A percentile compares a stretch with the other conserved stretches of the same genome.
These are phyloP conservation scores for Neocucurbitaria cava DNA, from an alignment of 2,329 filamentous ascomycete genomes.

Conservation along the genomic window DNA sequence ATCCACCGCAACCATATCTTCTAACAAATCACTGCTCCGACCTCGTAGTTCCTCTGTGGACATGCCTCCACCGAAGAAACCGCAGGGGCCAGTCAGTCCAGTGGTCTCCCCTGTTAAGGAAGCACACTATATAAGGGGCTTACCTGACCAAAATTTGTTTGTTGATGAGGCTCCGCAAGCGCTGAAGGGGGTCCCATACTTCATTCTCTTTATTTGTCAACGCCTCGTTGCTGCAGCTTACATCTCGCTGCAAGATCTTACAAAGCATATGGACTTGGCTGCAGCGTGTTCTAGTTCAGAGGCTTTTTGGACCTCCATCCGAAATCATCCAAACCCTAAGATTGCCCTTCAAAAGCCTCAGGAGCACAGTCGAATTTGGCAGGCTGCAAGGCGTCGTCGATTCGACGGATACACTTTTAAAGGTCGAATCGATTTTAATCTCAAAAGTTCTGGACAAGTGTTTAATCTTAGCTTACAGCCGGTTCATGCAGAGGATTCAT, in stretches of 20 bases:
- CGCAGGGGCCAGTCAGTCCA: not conserved
- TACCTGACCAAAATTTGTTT: conserved; percentile 40
- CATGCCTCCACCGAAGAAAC: not conserved
- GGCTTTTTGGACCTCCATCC: conserved; percentile 29
- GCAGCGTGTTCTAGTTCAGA: conserved; percentile 15
- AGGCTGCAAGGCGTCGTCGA: conserved; percentile 16
- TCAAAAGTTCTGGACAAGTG: conserved; percentile 17
- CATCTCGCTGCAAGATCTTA: conserved; percentile 19
- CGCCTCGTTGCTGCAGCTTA: conserved; percentile 30
- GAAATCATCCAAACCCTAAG: not conserved
- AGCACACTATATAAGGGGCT: conserved; percentile 32
- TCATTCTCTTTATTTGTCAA: conserved; percentile 42
- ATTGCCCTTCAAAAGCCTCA: not conserved
- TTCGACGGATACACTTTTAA: conserved; percentile 46
- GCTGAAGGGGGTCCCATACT: conserved; percentile 34
- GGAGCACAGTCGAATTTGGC: conserved; percentile 34
- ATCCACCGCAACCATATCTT: too few species aligned
- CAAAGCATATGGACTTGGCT: conserved; percentile 13
- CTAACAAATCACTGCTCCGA: too few species aligned
- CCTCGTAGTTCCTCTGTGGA: not conserved
- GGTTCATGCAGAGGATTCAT: conserved; percentile 39
- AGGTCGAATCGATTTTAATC: conserved; percentile 33
- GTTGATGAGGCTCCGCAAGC: conserved; percentile 18
- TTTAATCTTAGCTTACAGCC: conserved; percentile 37
- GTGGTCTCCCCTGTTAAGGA: conserved; percentile 23